Evolutionary conservation across 139 green algal species (phyloP), one percentile per base, ranked within the genome.

Genomic region (Chlamydomonas applanata): DNA sequence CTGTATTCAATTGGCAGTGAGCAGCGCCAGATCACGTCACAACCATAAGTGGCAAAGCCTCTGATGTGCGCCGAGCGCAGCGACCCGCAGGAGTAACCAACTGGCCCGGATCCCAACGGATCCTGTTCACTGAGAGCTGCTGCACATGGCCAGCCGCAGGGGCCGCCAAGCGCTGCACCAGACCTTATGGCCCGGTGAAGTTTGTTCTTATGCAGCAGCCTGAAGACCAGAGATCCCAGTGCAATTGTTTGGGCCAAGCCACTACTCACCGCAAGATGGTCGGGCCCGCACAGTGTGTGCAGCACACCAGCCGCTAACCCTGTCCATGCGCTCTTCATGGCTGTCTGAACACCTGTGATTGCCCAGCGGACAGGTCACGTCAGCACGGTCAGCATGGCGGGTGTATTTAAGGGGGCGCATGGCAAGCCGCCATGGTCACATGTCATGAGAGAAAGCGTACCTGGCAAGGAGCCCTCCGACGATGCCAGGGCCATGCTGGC

Each of bases 281-380:
- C 96, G 22, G 96, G 91, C 0, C 96, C 96, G 5, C 94, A 94
- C 24, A 99, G 87, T 17, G 95, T 98, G 83, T 99, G 96, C 34
- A 99, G 76, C 61, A 91, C 94, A 11, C 96, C 96, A 9, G 96
- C 96, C 36, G 92, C 87, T 11, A 99, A 81, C 2, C 96, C 96
- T 9, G 92, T 91, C 85, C 85, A 94, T 0, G 85, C 91, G 69
- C 85, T 90, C 68, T 89, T 79, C 29, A 76, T 73, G 3, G 82
- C 67, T 19, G 65, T 74, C 0, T 72, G 74, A 0, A 76, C 11
- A 13, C 78, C 78, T 80, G 73, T 24, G 17, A 52, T 46, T 7
- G 9, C 27, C 35, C 2, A 49, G 4, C 52, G 27, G 46, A 20
- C 29, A 2, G 13, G 17, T 34, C 22, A 14, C 20, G n/a, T 13